phyloP scores from a whole-genome alignment of 805 yeast species.

The Candida sphagnicola region DNA sequence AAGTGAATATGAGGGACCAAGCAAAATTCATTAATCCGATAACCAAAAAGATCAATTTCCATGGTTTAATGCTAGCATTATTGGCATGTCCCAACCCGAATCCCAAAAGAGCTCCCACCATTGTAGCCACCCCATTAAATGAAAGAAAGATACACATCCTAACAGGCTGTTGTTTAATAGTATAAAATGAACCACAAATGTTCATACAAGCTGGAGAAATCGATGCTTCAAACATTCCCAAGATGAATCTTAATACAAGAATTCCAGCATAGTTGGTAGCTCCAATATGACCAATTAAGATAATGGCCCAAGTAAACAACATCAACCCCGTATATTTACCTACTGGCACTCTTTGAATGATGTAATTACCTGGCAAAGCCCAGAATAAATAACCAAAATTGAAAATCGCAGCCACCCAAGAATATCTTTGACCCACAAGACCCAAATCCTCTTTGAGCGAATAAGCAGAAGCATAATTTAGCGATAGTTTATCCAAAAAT shows the following conservation, averaged over 20 bases:
- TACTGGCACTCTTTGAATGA: conserved; percentile 17
- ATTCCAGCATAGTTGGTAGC: conserved; percentile 31
- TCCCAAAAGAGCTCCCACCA: conserved; percentile 19
- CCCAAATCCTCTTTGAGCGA: conserved; percentile 18
- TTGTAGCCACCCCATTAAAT: conserved; percentile 24
- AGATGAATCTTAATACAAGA: conserved; percentile 27
- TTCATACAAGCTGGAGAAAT: conserved; percentile 31
- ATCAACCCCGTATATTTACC: conserved; percentile 16
- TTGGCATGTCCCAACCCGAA: conserved; percentile 29
- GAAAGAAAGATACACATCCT: conserved; percentile 24
- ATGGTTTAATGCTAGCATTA: conserved; percentile 15
- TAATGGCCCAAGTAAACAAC: conserved; percentile 17
- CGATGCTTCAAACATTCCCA: conserved; percentile 34
- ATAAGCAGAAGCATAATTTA: conserved; percentile 22
- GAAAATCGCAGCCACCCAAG: conserved; percentile 27
- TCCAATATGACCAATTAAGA: conserved; percentile 23
- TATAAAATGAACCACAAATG: conserved; percentile 29
- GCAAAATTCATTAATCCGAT: conserved; percentile 17
- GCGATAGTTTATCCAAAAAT: conserved; percentile 21
- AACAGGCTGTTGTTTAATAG: conserved; percentile 28
- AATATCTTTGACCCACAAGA: conserved; percentile 17
- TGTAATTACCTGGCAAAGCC: conserved; percentile 18
- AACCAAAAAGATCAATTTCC: conserved; percentile 22
- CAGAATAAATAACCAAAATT: conserved; percentile 21
- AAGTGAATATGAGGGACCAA: conserved; percentile 15